A percentile compares a stretch with the other conserved stretches of the same genome.
Evolutionary conservation across 1,139 yeast genomes (phyloP).

Genomic region (Protomyces gravidus): DNA sequence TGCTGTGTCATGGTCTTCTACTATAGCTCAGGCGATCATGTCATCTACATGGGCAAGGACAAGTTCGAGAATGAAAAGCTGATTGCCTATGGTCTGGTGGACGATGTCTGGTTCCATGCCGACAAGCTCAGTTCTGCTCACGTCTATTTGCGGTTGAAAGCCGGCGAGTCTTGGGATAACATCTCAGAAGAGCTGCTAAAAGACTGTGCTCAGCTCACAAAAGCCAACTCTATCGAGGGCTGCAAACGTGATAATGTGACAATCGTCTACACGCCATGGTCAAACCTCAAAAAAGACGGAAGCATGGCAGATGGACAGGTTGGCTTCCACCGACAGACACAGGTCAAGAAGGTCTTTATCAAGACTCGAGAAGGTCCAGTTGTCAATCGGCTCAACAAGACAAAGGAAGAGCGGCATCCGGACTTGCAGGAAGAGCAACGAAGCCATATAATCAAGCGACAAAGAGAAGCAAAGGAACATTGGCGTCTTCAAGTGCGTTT

Average conservation of each 20-base stretch:
- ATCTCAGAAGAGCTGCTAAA: slow-evolving; percentile 53
- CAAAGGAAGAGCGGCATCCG: slow-evolving; percentile 54
- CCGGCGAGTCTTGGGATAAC: slow-evolving; percentile 47
- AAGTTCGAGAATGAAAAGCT: slow-evolving; percentile 56
- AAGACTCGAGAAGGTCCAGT: slow-evolving; percentile 59
- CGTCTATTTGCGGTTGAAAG: slow-evolving; percentile 60
- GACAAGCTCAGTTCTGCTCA: slow-evolving; percentile 79
- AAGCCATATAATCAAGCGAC: slow-evolving; percentile 42
- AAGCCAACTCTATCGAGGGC: slow-evolving; percentile 75
- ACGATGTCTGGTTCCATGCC: slow-evolving; percentile 79
- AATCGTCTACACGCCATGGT: slow-evolving; percentile 70
- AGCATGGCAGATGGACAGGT: slow-evolving; percentile 84
- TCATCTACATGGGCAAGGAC: slow-evolving; percentile 68
- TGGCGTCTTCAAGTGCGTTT: not conserved
- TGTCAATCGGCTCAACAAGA: slow-evolving; percentile 62
- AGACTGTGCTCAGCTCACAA: slow-evolving; percentile 72
- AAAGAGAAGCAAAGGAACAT: slow-evolving; percentile 26
- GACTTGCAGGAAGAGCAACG: slow-evolving; percentile 46
- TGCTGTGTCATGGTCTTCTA: not conserved
- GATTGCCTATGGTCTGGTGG: slow-evolving; percentile 63
- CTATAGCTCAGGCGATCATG: not conserved
- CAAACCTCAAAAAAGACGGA: slow-evolving; percentile 62
- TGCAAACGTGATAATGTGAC: slow-evolving; percentile 67
- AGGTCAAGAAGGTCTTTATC: slow-evolving; percentile 54
- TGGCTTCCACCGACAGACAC: slow-evolving; percentile 56